These are phyloP conservation scores for Auriscalpium vulgare DNA, from an alignment of 768 basidiomycete genomes.

Conservation along the genomic window DNA sequence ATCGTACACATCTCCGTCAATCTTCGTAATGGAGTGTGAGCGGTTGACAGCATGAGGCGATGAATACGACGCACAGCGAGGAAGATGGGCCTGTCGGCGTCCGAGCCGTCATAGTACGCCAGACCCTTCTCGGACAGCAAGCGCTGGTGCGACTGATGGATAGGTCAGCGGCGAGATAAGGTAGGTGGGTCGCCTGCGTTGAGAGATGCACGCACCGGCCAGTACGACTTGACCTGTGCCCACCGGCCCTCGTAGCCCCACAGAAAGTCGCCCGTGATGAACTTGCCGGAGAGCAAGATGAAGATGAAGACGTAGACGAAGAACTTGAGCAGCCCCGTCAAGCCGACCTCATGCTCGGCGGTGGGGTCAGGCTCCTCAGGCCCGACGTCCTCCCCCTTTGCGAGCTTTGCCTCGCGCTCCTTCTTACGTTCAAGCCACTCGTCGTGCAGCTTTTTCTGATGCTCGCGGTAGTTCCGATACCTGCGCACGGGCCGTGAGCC, in stretches of 20 bases:
- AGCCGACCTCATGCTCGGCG: slow-evolving; percentile 54
- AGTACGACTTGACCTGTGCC: slow-evolving; percentile 49
- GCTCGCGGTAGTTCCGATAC: slow-evolving; percentile 57
- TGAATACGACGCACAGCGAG: slow-evolving; percentile 54
- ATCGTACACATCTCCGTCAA: slow-evolving; percentile 90
- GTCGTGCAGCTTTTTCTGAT: slow-evolving; percentile 50
- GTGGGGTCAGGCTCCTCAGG: slow-evolving; percentile 72
- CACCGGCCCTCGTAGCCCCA: slow-evolving; percentile 78
- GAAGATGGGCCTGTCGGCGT: slow-evolving; percentile 63
- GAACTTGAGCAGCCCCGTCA: slow-evolving; percentile 63
- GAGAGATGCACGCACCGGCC: slow-evolving; percentile 40
- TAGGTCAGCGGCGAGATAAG: not conserved
- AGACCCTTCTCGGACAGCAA: slow-evolving; percentile 72
- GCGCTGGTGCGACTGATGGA: slow-evolving; percentile 44
- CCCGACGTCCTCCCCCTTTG: slow-evolving; percentile 64
- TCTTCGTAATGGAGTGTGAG: slow-evolving; percentile 33
- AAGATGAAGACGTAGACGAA: slow-evolving; percentile 47
- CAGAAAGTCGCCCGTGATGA: slow-evolving; percentile 77
- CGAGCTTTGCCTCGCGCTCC: slow-evolving; percentile 65
- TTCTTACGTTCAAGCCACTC: slow-evolving; percentile 66
- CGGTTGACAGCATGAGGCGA: slow-evolving; percentile 23
- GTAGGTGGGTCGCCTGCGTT: not conserved
- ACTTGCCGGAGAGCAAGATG: slow-evolving; percentile 60
- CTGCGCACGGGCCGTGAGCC: slow-evolving; percentile 27
- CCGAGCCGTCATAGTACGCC: slow-evolving; percentile 62